These are phyloP conservation scores for Plenodomus lindquistii DNA, from an alignment of 2,329 filamentous ascomycete genomes.

Conservation along the genomic window DNA sequence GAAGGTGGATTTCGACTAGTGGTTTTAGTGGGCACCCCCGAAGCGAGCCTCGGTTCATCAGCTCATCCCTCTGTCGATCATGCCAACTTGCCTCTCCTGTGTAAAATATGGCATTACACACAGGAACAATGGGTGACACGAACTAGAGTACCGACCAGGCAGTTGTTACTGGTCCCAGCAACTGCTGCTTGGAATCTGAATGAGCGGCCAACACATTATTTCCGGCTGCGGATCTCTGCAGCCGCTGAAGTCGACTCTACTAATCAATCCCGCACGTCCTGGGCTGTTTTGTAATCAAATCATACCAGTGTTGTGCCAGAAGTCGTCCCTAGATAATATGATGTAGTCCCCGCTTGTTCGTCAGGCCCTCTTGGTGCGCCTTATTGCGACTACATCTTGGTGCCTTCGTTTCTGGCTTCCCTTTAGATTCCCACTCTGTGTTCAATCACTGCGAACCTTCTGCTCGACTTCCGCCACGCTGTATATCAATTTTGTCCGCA, in stretches of 20 bases:
- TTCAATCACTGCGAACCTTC: conserved; percentile 8
- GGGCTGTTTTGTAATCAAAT: conserved; percentile 37
- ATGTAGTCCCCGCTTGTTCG: conserved; percentile 2
- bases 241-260: conserved; percentile 10
- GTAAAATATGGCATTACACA: too few relatives aligned
- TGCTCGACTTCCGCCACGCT: not conserved
- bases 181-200: too few relatives aligned
- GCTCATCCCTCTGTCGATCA: too few relatives aligned
- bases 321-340: conserved; percentile 1
- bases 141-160: too few relatives aligned
- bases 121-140: too few relatives aligned
- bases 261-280: conserved; percentile 18
- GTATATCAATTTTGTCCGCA: not conserved
- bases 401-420: not conserved
- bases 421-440: conserved; percentile 9
- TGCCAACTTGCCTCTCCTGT: too few relatives aligned
- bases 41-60: too few relatives aligned
- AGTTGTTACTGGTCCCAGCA: too few relatives aligned
- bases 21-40: too few relatives aligned
- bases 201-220: not conserved
- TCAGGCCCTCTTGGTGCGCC: not conserved
- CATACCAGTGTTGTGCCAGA: conserved; percentile 2
- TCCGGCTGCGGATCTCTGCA: not conserved
- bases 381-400: conserved; percentile 1
- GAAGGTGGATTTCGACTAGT: too few relatives aligned